Conservation (phyloP, 2,329 filamentous ascomycete species). For the Clonostachys rosea region DNA sequence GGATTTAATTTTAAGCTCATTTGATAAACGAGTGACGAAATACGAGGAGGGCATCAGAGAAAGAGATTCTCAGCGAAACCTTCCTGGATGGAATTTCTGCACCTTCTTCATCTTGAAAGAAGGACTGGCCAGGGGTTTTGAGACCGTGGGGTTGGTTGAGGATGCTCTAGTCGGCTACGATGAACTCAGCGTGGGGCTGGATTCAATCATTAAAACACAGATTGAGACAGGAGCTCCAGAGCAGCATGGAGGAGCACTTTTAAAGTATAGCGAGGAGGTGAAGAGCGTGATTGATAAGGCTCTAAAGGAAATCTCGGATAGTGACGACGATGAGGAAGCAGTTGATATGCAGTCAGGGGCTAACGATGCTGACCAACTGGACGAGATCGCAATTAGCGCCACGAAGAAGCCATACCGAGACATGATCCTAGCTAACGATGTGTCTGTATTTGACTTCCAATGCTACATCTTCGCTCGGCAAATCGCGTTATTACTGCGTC, state of each 20-base stretch:
- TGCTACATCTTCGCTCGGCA: slow-evolving; percentile 93
- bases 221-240: slow-evolving; percentile 51
- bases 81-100: slow-evolving; percentile 98
- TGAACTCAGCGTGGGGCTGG: slow-evolving; percentile 83
- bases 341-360: slow-evolving; percentile 46
- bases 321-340: slow-evolving; percentile 30
- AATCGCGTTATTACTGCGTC: slow-evolving; percentile 72
- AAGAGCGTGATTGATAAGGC: slow-evolving; percentile 48
- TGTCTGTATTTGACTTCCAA: slow-evolving; percentile 92
- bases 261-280: slow-evolving; percentile 70
- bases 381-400: slow-evolving; percentile 57
- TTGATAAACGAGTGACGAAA: slow-evolving; percentile 84
- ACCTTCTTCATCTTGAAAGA: slow-evolving; percentile 99
- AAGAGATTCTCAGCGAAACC: slow-evolving; percentile 77
- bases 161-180: slow-evolving; percentile 94
- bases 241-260: slow-evolving; percentile 67
- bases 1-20: slow-evolving; percentile 78
- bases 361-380: slow-evolving; percentile 30
- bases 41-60: slow-evolving; percentile 98
- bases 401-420: slow-evolving; percentile 81
- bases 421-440: slow-evolving; percentile 88
- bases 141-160: slow-evolving; percentile 92
- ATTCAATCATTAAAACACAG: slow-evolving; percentile 76
- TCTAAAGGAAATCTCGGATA: slow-evolving; percentile 5
- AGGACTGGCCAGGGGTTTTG: slow-evolving; percentile 86